phyloP scores from a whole-genome alignment of 2,329 filamentous ascomycete genomes.

The Cyphellophora attinorum region DNA sequence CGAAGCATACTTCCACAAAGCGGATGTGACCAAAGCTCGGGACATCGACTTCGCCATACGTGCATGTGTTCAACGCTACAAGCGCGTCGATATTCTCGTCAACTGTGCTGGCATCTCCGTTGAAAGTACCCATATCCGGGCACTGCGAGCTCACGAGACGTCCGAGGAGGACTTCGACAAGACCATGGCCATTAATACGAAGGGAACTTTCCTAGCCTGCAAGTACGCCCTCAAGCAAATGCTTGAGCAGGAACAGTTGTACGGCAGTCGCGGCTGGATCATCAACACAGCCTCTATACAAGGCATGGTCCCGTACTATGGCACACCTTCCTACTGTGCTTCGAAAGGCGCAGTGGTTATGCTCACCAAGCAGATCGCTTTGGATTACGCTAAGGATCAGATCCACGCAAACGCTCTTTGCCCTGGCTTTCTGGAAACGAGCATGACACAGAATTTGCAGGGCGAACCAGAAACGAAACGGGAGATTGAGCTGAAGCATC shows the following conservation, averaged over 20 bases:
- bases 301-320: constrained; percentile 10
- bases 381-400: constrained; percentile 32
- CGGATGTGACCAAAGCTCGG: constrained; percentile 10
- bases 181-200: constrained; percentile 88
- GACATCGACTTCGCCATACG: constrained; percentile 12
- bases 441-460: constrained; percentile 30
- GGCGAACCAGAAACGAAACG: constrained; percentile 18
- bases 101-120: constrained; percentile 78
- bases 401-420: constrained; percentile 34
- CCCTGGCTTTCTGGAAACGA: constrained; percentile 28
- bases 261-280: constrained; percentile 34
- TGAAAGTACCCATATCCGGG: constrained; percentile 10
- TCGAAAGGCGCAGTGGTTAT: constrained; percentile 38
- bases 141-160: constrained; percentile 13
- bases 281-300: constrained; percentile 15
- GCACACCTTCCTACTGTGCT: constrained; percentile 29
- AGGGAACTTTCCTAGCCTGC: constrained; percentile 89
- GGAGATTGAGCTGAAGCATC: constrained; percentile 10
- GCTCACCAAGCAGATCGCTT: constrained; percentile 36
- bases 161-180: constrained; percentile 80
- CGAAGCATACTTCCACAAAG: constrained; percentile 10
- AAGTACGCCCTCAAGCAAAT: constrained; percentile 64
- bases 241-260: constrained; percentile 10
- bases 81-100: constrained; percentile 74
- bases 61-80: constrained; percentile 12